Percentiles rank a stretch among this genome's conserved stretches.
These are phyloP conservation scores for Fusarium sp. DNA, from an alignment of 2,329 filamentous ascomycete species.

Conservation along the genomic window DNA sequence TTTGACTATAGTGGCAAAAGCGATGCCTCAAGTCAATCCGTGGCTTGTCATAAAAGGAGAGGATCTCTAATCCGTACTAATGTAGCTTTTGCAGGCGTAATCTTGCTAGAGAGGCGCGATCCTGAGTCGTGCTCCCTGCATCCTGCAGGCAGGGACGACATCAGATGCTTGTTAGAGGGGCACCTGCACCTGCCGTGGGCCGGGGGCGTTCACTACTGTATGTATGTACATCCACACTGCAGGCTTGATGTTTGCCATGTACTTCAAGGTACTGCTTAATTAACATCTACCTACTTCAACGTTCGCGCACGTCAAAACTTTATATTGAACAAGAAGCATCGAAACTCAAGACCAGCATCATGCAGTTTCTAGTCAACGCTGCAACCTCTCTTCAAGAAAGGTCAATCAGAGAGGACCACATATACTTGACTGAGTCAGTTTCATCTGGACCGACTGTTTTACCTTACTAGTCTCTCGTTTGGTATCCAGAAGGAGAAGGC, in stretches of 20 bases:
- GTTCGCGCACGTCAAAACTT: too few species aligned
- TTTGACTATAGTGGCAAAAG: slow-evolving; percentile 13
- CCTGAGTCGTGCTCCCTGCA: slow-evolving; percentile 48
- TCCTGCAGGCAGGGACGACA: slow-evolving; percentile 12
- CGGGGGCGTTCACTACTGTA: too few species aligned
- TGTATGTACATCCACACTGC: too few species aligned
- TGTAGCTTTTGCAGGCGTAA: slow-evolving; percentile 31
- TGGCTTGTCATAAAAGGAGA: slow-evolving; percentile 23
- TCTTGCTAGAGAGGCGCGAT: slow-evolving; percentile 31
- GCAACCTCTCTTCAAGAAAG: too few species aligned
- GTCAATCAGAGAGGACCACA: neutral
- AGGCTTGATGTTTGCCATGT: too few species aligned
- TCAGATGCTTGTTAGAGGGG: neutral
- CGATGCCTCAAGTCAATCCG: slow-evolving; percentile 7
- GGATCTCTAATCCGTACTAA: slow-evolving; percentile 3
- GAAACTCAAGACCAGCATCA: neutral
- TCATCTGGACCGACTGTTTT: slow-evolving; percentile 13
- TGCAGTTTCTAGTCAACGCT: too few species aligned
- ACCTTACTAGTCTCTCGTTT: slow-evolving; percentile 31
- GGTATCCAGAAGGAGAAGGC: slow-evolving; percentile 28
- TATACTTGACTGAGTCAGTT: slow-evolving; percentile 33
- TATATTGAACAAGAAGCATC: too few species aligned
- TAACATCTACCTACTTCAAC: too few species aligned
- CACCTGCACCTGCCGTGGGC: neutral
- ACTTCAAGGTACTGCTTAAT: too few species aligned